Percentiles rank a stretch among this genome's conserved stretches.
Conservation (phyloP, 148 eudicot species). For the Oxyria digyna region DNA sequence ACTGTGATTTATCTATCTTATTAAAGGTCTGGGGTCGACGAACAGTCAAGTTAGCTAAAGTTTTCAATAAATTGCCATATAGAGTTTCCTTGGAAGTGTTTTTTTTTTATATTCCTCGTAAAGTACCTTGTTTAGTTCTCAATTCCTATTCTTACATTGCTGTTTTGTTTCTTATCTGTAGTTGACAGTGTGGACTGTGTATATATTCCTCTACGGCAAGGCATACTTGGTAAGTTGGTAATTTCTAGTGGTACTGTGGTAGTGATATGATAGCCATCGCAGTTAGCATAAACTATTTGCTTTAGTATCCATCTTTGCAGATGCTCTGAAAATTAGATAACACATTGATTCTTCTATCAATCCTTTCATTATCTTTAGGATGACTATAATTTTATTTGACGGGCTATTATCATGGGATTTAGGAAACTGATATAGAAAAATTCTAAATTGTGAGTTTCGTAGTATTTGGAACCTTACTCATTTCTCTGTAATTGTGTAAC, state of each 20-base stretch:
- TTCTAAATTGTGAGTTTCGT: neutral
- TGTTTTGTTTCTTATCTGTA: slow-evolving; percentile 30
- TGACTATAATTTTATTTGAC: neutral
- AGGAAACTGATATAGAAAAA: neutral
- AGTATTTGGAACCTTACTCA: neutral
- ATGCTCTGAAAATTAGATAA: neutral
- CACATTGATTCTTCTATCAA: neutral
- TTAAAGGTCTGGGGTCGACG: neutral
- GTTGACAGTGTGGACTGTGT: slow-evolving; percentile 95
- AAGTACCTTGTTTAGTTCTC: neutral
- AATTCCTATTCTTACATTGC: neutral
- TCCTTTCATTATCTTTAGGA: neutral
- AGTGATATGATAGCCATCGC: neutral
- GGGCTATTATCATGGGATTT: neutral
- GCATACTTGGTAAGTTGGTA: slow-evolving; percentile 63
- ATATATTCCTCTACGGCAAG: slow-evolving; percentile 88
- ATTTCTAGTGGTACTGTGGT: neutral
- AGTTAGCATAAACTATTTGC: neutral
- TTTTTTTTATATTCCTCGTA: neutral
- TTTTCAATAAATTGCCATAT: neutral
- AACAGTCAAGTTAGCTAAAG: neutral
- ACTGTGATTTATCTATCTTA: neutral
- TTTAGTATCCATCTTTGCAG: neutral
- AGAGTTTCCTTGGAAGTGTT: neutral
- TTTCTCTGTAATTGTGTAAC: neutral